These are phyloP conservation scores for Fusarium cyanostomum DNA, from an alignment of 2,329 filamentous ascomycete species.

Conservation along the genomic window DNA sequence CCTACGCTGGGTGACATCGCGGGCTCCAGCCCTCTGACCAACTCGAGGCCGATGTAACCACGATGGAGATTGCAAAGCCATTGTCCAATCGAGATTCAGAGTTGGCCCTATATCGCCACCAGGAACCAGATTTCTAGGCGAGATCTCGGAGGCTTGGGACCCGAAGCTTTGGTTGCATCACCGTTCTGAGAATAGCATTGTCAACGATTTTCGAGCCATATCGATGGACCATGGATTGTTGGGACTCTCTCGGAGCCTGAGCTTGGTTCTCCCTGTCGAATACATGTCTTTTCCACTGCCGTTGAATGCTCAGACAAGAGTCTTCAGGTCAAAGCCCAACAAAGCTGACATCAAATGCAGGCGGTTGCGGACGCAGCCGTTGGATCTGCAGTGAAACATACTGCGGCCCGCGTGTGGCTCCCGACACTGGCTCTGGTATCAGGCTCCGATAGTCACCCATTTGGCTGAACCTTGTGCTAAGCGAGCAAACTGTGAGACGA, in stretches of 20 bases:
- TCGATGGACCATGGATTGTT: constrained; percentile 6
- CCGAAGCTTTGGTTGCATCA: constrained; percentile 6
- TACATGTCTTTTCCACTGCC: not conserved
- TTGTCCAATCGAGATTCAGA: constrained; percentile 24
- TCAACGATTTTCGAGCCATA: constrained; percentile 7
- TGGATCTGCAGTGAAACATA: constrained; percentile 18
- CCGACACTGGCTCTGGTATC: constrained; percentile 16
- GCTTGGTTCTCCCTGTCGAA: not conserved
- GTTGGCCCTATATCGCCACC: constrained; percentile 24
- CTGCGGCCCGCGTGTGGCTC: constrained; percentile 26
- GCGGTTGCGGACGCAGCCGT: constrained; percentile 24
- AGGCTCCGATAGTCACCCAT: constrained; percentile 4
- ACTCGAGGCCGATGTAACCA: constrained; percentile 32
- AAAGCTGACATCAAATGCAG: constrained; percentile 10
- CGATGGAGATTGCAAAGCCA: constrained; percentile 13
- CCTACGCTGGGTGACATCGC: constrained; percentile 28
- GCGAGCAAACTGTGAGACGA: not conserved
- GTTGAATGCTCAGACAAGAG: not conserved
- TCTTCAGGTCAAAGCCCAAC: not conserved
- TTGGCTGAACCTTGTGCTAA: constrained; percentile 28
- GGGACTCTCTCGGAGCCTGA: not conserved
- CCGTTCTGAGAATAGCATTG: constrained; percentile 13
- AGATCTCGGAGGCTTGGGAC: constrained; percentile 11
- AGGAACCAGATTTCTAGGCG: constrained; percentile 25
- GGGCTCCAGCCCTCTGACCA: constrained; percentile 5